phyloP scores from a whole-genome alignment of 805 yeast species.

The Metschnikowia hibisci region DNA sequence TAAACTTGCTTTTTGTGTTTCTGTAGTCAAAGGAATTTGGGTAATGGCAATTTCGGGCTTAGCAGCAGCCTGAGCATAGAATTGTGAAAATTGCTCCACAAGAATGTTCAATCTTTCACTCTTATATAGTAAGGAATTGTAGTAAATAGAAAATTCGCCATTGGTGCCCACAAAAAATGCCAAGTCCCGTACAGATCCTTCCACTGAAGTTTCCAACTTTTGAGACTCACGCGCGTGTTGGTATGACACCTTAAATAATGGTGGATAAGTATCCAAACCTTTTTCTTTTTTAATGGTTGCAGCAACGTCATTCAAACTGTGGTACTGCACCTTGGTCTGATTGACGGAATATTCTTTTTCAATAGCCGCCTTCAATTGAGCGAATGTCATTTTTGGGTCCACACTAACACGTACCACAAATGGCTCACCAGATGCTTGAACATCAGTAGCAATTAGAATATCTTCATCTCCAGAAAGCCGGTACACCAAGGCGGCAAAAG shows the following conservation, averaged over 20 bases:
- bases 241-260: conserved; percentile 58
- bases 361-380: conserved; percentile 47
- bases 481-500: conserved; percentile 65
- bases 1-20: conserved; percentile 53
- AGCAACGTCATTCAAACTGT: conserved; percentile 53
- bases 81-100: conserved; percentile 68
- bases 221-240: conserved; percentile 41
- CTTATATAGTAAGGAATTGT: conserved; percentile 73
- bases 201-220: conserved; percentile 43
- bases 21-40: conserved; percentile 63
- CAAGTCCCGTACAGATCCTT: conserved; percentile 61
- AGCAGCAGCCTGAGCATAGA: conserved; percentile 34
- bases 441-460: conserved; percentile 75
- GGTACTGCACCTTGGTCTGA: conserved; percentile 37
- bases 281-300: conserved; percentile 45
- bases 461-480: conserved; percentile 94
- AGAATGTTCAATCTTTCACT: conserved; percentile 63
- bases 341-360: conserved; percentile 36
- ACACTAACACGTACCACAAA: conserved; percentile 63
- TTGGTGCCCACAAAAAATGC: conserved; percentile 43
- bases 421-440: conserved; percentile 33
- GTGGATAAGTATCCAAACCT: conserved; percentile 55
- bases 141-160: conserved; percentile 46
- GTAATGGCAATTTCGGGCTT: conserved; percentile 48
- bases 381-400: conserved; percentile 52